Evolutionary conservation across 306 rosid genomes (phyloP), one percentile per base, ranked within the genome.

Genomic region (Coriaria nepalensis): DNA sequence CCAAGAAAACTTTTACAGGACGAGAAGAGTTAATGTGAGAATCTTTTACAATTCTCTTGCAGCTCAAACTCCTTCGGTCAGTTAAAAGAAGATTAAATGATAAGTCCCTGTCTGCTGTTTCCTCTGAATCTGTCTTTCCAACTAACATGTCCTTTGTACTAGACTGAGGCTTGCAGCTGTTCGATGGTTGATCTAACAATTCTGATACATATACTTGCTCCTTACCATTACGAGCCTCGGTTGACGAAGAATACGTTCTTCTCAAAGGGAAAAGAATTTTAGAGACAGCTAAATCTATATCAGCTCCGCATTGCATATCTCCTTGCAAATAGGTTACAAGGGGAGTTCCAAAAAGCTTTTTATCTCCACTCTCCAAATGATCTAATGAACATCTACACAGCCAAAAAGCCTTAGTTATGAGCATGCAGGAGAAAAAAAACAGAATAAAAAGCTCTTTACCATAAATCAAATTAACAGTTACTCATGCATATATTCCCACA

Each of bases 341-440:
- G 47, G 99, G 94, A 40, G 93, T 59, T 45, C 96, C 99, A 41
- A 92, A 75, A 52, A 60, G 73, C 83, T 86, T 86, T 70, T 72
- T 73, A 43, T 70, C 88, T 70, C 60, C 69, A 52, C 73, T 75
- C 76, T 85, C 86, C 62, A 50, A 34, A 45, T 73, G 75, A 60
- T 85, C 73, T 43, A 56, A 56, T 35, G 64, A 49, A 66, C 71
- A 71, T 64, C 83, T 77, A 62, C 49, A 42, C 43, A 54, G 29
- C 59, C 64, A 57, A 35, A 37, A 60, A 5, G 15, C 38, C 37
- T 59, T 15, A 7, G 49, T 32, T 38, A 52, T 50, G 47, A 65
- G 32, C 54, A 43, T 35, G 12, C 33, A 13, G 8, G n/a, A 8
- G 34, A 13, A 42, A 5, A 5, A 6, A 33, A 43, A 15, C 7